phyloP scores from a whole-genome alignment of 805 yeast genomes.

The Spathaspora boniae region DNA sequence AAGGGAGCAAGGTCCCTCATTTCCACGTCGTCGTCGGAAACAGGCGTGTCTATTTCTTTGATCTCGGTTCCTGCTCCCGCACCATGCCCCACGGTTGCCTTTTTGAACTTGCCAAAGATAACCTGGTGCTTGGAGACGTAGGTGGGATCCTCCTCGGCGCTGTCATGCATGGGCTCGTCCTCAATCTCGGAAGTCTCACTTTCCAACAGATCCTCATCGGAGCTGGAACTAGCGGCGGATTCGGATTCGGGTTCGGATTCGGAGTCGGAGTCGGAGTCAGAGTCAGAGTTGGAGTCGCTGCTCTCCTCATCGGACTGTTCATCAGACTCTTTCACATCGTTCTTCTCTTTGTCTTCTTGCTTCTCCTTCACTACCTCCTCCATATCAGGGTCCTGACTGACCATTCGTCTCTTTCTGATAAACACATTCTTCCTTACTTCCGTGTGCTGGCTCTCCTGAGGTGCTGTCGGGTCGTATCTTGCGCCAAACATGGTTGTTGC shows the following conservation, averaged over 20 bases:
- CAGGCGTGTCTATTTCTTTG: slow-evolving; percentile 11
- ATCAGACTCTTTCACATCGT: slow-evolving; percentile 4
- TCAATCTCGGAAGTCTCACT: slow-evolving; percentile 10
- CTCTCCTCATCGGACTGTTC: background rate
- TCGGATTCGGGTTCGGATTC: slow-evolving; percentile 1
- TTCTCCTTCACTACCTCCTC: slow-evolving; percentile 11
- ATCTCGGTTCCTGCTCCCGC: slow-evolving; percentile 15
- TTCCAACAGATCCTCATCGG: slow-evolving; percentile 2
- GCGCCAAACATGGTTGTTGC: slow-evolving; percentile 53
- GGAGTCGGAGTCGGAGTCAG: background rate
- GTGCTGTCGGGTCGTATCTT: slow-evolving; percentile 51
- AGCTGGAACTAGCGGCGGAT: slow-evolving; percentile 7
- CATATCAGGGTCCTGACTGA: slow-evolving; percentile 7
- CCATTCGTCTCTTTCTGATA: slow-evolving; percentile 8
- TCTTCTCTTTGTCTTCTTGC: slow-evolving; percentile 9
- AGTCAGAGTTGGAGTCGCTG: no score
- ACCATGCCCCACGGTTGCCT: slow-evolving; percentile 16
- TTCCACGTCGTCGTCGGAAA: slow-evolving; percentile 17
- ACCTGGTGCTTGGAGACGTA: slow-evolving; percentile 43
- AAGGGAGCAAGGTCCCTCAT: slow-evolving; percentile 56
- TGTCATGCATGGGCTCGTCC: slow-evolving; percentile 6
- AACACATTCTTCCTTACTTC: background rate
- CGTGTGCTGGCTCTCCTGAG: background rate
- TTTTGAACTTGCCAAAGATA: slow-evolving; percentile 52
- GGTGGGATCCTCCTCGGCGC: slow-evolving; percentile 7